phyloP scores from a whole-genome alignment of 2,329 filamentous ascomycete species.

The Venturia effusa region DNA sequence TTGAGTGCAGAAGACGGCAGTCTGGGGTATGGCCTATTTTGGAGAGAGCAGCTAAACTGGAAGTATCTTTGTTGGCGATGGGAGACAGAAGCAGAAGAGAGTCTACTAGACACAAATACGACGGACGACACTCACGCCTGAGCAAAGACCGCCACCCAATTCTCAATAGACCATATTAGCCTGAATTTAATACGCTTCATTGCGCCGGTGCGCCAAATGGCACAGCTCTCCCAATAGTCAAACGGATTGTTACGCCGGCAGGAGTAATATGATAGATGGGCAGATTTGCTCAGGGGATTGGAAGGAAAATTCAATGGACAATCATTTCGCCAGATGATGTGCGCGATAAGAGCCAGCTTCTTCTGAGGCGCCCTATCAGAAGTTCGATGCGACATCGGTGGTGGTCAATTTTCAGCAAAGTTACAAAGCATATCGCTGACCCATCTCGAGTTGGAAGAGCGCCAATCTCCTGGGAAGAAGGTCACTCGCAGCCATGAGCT shows the following conservation, averaged over 20 bases:
- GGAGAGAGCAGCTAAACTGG: constrained; percentile 66
- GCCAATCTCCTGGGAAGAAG: too few species aligned
- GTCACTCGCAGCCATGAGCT: too few species aligned
- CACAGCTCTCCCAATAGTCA: background rate
- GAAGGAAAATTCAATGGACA: background rate
- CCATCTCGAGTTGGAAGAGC: too few species aligned
- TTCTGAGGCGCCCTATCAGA: background rate
- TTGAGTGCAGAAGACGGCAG: constrained; percentile 58
- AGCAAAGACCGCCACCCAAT: too few species aligned
- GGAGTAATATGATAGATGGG: background rate
- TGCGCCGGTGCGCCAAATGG: background rate
- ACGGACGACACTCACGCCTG: background rate
- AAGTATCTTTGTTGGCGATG: constrained; percentile 71
- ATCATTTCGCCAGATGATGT: background rate
- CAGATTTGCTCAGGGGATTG: background rate
- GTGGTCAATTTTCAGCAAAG: background rate
- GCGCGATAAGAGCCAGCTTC: background rate
- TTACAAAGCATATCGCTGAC: too few species aligned
- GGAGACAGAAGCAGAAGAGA: background rate
- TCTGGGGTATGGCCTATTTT: constrained; percentile 49
- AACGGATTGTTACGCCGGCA: background rate
- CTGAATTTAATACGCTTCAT: too few species aligned
- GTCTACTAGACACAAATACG: too few species aligned
- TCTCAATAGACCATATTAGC: background rate
- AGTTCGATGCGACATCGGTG: background rate